A percentile compares a stretch with the other conserved stretches of the same genome.
Conservation (phyloP, 495 filamentous ascomycete species). For the Pyrenula massariospora region DNA sequence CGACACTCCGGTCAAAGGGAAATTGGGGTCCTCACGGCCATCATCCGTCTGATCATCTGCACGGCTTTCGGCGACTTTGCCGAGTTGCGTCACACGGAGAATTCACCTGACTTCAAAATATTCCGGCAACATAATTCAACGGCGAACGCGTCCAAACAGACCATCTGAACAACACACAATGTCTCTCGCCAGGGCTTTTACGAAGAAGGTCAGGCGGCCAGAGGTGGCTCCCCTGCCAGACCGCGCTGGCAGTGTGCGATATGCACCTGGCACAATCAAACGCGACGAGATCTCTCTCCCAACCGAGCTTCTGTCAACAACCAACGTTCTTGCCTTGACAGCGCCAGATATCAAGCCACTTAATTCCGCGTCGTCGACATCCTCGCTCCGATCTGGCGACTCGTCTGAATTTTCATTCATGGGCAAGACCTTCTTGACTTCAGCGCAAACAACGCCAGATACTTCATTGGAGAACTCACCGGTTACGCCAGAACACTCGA, state of each 20-base stretch:
- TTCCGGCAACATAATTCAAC: too few relatives aligned
- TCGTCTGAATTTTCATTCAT: constrained; percentile 54
- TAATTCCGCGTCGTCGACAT: constrained; percentile 40
- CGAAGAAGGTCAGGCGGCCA: constrained; percentile 40
- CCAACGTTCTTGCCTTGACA: constrained; percentile 91
- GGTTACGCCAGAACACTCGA: constrained; percentile 54
- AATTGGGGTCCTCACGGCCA: not conserved
- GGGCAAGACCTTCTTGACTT: constrained; percentile 36
- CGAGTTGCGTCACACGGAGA: not conserved
- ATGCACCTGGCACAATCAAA: constrained; percentile 34
- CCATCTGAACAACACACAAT: too few relatives aligned
- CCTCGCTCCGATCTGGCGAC: constrained; percentile 41
- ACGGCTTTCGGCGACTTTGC: not conserved
- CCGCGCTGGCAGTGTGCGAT: constrained; percentile 34
- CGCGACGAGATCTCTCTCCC: constrained; percentile 73
- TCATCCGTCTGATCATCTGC: not conserved
- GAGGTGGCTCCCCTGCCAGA: constrained; percentile 37
- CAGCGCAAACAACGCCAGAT: constrained; percentile 61
- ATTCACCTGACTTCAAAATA: not conserved
- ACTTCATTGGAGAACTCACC: constrained; percentile 52
- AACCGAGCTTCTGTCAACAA: constrained; percentile 79
- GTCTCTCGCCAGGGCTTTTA: constrained; percentile 56
- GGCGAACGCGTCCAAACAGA: too few relatives aligned
- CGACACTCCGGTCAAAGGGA: not conserved
- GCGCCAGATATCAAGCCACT: constrained; percentile 64